Base-by-base conservation (phyloP, 805 yeast genomes). In the Zygoascus ofunaensis region DNA sequence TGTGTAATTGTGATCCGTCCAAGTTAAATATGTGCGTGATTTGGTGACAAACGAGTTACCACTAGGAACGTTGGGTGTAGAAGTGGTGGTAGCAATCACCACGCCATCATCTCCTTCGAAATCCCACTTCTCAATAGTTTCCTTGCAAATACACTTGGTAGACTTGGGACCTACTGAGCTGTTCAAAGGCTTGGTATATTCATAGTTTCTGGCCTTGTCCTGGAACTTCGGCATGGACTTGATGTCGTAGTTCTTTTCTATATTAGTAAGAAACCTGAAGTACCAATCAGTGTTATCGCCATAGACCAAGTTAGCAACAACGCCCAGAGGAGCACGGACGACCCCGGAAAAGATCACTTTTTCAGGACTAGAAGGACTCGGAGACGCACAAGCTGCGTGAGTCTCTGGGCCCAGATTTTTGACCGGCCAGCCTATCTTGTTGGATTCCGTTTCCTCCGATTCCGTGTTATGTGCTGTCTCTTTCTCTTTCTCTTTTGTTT, bases 51-150 rank as follows among this genome's bases (percentile, higher is more conserved):
- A 92, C 0, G 84, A 73, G 36, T 73, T 73, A 3, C 99, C 99
- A 55, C 89, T 82, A 0, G 99, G 98, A 14, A 92, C 97, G 57
- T 87, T 92, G 0, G 98, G 99, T 0, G 98, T 89, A 34, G 66
- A 68, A 0, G 90, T 77, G 1, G 75, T 68, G 35, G 80, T 77
- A 2, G 78, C 64, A 1, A 87, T 77, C 47, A 77, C 72, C 28
- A 86, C 74, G 51, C 72, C 72, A 15, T 70, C 68, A 14, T 34
- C 23, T 7, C 22, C 26, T 4, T 73, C 65, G 42, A 69, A 67
- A 55, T 84, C 82, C 54, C 72, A 63, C 38, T 71, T 63, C 37
- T 77, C 74, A 18, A 84, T 69, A 0, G 70, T 65, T 53, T 87
- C 96, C 26, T 78, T 76, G 14, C 75, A 77, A n/a, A 65, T 48